These are phyloP conservation scores for Coprinopsis marcescibilis DNA, from an alignment of 768 basidiomycete species.

Conservation along the genomic window DNA sequence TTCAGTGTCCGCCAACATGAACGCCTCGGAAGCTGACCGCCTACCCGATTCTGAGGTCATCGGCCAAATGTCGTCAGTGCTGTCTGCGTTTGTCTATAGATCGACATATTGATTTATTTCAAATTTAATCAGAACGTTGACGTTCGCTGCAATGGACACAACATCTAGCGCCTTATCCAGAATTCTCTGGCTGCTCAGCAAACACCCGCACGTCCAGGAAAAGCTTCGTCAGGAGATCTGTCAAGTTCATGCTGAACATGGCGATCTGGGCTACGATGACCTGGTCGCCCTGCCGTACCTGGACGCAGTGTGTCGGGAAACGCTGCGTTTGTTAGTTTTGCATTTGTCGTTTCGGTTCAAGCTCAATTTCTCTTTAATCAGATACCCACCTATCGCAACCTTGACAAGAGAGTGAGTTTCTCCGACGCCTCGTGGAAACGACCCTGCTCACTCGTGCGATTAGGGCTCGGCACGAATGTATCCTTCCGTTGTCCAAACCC, in stretches of 20 bases:
- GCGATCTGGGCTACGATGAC: constrained; percentile 25
- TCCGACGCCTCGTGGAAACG: not conserved
- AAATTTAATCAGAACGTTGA: constrained; percentile 32
- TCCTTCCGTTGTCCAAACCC: constrained; percentile 27
- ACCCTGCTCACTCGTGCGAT: constrained; percentile 15
- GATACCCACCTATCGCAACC: constrained; percentile 12
- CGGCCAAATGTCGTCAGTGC: constrained; percentile 27
- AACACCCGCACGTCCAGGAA: constrained; percentile 31
- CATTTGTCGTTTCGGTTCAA: not conserved
- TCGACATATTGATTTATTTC: too few species aligned
- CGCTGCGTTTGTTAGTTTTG: constrained; percentile 23
- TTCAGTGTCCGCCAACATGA: constrained; percentile 35
- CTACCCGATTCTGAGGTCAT: constrained; percentile 32
- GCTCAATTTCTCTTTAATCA: not conserved
- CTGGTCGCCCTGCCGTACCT: constrained; percentile 26
- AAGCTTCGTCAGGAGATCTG: constrained; percentile 30
- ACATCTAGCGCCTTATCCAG: constrained; percentile 33
- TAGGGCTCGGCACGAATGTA: constrained; percentile 16
- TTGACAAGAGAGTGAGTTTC: constrained; percentile 13
- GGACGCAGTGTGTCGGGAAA: constrained; percentile 31
- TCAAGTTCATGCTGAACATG: constrained; percentile 24
- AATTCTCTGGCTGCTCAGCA: constrained; percentile 26
- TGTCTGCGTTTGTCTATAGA: too few species aligned
- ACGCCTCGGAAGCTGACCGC: constrained; percentile 24
- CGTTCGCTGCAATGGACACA: constrained; percentile 38